Base-by-base conservation (phyloP, 2,329 filamentous ascomycete species). In the Cyphellophora attinorum region DNA sequence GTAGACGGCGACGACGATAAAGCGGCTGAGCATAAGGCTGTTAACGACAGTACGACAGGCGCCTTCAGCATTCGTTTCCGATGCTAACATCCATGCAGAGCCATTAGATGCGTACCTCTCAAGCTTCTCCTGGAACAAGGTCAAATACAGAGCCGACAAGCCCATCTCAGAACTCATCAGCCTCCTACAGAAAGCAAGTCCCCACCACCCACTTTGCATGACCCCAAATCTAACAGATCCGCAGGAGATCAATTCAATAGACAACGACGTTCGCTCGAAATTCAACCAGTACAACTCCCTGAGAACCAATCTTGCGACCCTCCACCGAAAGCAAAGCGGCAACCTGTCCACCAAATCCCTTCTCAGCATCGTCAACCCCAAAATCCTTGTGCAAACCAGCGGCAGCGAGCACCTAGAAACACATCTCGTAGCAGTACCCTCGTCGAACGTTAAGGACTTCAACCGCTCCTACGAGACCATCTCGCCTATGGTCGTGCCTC, bases 361-460 rank as follows among this genome's bases (percentile, higher is more conserved):
- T 45, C 78, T 84, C n/a, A 79, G 85, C 10, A 76, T 96, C 43
- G 81, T 98, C 50, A 74, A 89, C 52, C 86, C 89, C 6, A 68
- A 73, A 35, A 64, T 88, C 39, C 72, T 94, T 28, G 74, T 95
- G 45, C 82, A 81, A 59, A 12, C 16, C 19, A 41, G 36, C 31
- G 79, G 94, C 56, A 95, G 88, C 13, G 91, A 98, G 63, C 96
- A 94, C 62, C 79, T 98, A 50, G 86, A 95, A 64, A 95, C 91
- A 18, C 88, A 95, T 57, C 77, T 98, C 18, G 72, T 98, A 47
- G 91, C 85, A 13, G 84, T 98, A 6, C 91, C 91, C 2, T 76
- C 73, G 31, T 78, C 76, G 47, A 68, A 74, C 37, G 79, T 81
- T 51, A 94, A 93, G 57, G 89, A 96, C 25, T 98, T 94, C 54